phyloP scores from a whole-genome alignment of 768 basidiomycete species.

The Kwoniella heveanensis region DNA sequence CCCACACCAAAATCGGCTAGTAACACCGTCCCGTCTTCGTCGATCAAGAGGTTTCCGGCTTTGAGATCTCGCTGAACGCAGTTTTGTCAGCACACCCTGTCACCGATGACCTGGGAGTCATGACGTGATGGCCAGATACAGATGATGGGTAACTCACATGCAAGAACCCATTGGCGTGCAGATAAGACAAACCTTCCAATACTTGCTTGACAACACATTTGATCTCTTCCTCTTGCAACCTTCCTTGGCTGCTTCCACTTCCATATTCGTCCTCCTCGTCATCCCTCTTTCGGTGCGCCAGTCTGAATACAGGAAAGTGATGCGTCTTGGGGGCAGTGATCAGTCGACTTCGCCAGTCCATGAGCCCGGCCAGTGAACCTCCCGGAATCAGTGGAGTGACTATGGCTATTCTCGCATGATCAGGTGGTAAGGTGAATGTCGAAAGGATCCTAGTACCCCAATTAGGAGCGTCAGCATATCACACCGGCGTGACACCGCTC shows the following conservation, averaged over 20 bases:
- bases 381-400: constrained; percentile 46
- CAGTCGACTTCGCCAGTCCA: constrained; percentile 39
- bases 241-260: constrained; percentile 11
- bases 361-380: constrained; percentile 42
- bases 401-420: constrained; percentile 40
- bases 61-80: constrained; percentile 88
- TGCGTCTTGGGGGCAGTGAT: constrained; percentile 15
- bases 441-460: constrained; percentile 35
- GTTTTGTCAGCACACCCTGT: constrained; percentile 29
- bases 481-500: too few relatives aligned
- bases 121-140: too few relatives aligned
- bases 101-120: not conserved
- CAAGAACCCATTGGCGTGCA: constrained; percentile 31
- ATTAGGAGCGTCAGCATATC: not conserved
- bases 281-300: constrained; percentile 1
- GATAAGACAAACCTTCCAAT: constrained; percentile 64
- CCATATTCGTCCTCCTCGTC: constrained; percentile 58
- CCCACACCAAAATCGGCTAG: constrained; percentile 92
- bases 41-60: constrained; percentile 88
- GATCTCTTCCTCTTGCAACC: constrained; percentile 86
- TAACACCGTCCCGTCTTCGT: constrained; percentile 67
- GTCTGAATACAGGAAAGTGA: constrained; percentile 5
- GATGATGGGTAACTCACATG: constrained; percentile 34
- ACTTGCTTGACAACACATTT: constrained; percentile 82
- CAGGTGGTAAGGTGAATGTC: constrained; percentile 46